phyloP scores from a whole-genome alignment of 2,329 filamentous ascomycete species.

The Calonectria leucothoes region DNA sequence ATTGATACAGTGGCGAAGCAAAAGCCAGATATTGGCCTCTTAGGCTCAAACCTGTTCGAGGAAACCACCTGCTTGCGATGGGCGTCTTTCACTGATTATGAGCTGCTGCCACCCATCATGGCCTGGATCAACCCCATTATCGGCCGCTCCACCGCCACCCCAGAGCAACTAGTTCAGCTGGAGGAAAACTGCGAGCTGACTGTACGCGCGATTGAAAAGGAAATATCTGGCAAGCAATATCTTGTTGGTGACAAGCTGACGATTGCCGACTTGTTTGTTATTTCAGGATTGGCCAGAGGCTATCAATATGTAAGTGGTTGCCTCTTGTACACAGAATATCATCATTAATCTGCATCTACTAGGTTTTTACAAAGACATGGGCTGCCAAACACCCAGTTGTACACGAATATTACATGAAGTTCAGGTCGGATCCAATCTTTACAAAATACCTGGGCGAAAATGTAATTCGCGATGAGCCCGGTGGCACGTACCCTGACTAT shows the following conservation, averaged over 20 bases:
- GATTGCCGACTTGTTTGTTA: conserved; percentile 21
- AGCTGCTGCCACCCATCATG: conserved; percentile 23
- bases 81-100: conserved; percentile 24
- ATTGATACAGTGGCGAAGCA: conserved; percentile 13
- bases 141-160: conserved; percentile 13
- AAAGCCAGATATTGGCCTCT: conserved; percentile 5
- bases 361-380: conserved; percentile 27
- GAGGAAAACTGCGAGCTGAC: conserved; percentile 21
- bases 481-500: conserved; percentile 24
- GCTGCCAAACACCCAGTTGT: conserved; percentile 18
- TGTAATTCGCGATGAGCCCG: conserved; percentile 21
- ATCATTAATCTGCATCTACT: background rate
- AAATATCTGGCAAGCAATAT: conserved; percentile 17
- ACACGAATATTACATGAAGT: conserved; percentile 24
- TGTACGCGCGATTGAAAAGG: conserved; percentile 20
- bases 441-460: conserved; percentile 22
- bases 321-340: accelerated
- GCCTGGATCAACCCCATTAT: conserved; percentile 27
- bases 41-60: conserved; percentile 15
- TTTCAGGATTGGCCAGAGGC: conserved; percentile 20
- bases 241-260: conserved; percentile 19
- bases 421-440: conserved; percentile 19
- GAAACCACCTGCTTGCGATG: conserved; percentile 23
- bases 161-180: conserved; percentile 17
- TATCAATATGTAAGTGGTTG: conserved; percentile 19